Conservation (phyloP, 306 rosid genomes). For the Betula pendula region DNA sequence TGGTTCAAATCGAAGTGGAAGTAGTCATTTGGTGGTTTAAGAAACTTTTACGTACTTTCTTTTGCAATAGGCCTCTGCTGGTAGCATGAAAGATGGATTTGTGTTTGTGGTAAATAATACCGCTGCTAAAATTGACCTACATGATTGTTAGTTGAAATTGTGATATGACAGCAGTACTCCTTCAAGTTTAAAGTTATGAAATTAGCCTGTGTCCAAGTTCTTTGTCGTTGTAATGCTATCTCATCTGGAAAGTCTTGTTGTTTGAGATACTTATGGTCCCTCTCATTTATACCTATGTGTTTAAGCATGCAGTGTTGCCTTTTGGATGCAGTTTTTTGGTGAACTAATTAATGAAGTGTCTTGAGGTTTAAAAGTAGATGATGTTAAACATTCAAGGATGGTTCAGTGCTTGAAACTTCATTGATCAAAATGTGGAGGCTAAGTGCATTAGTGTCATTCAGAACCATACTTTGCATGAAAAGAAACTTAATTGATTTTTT, state of each 20-base stretch:
- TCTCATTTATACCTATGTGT: not conserved
- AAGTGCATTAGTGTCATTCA: slow-evolving; percentile 21
- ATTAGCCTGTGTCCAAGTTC: not conserved
- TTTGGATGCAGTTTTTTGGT: not conserved
- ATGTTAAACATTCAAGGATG: not conserved
- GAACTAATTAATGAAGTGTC: not conserved
- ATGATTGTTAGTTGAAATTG: not conserved
- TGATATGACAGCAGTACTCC: not conserved
- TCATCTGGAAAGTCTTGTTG: not conserved
- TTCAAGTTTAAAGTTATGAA: not conserved
- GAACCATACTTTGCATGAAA: slow-evolving; percentile 14
- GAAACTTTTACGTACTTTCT: not conserved
- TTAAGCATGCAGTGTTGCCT: not conserved
- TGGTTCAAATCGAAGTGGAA: not conserved
- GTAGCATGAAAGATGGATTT: not conserved
- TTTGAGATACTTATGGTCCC: not conserved
- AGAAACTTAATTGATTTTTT: not conserved
- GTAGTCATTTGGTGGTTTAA: not conserved
- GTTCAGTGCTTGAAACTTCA: not conserved
- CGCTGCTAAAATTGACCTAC: not conserved
- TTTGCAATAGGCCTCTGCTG: not conserved
- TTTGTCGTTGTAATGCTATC: not conserved
- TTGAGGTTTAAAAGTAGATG: not conserved
- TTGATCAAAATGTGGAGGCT: not conserved
- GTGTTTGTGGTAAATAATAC: not conserved